Evolutionary conservation across 768 basidiomycete species (phyloP).

Genomic region (Tremella mesenterica): DNA sequence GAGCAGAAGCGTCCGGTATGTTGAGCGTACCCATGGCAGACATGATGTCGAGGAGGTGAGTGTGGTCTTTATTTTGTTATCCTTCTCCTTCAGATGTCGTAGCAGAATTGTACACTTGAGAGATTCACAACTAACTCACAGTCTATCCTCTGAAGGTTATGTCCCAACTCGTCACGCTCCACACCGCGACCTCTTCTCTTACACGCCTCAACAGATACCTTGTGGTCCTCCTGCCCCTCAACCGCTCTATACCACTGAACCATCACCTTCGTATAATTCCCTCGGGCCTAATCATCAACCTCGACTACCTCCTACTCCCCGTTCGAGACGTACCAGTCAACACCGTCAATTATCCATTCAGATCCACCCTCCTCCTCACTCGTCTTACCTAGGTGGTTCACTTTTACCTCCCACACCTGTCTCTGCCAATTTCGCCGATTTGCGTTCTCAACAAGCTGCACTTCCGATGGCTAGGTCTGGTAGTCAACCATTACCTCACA

Average conservation of each 20-base stretch:
- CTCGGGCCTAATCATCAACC: constrained; percentile 8
- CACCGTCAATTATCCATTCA: neutral
- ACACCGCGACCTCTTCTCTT: constrained; percentile 29
- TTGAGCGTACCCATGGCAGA: constrained; percentile 30
- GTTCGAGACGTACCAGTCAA: neutral
- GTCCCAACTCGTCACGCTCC: constrained; percentile 25
- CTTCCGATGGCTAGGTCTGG: constrained; percentile 28
- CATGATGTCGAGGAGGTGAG: constrained; percentile 36
- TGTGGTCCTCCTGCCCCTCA: constrained; percentile 21
- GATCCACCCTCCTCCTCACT: constrained; percentile 20
- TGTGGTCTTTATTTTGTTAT: neutral
- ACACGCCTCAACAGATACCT: constrained; percentile 26
- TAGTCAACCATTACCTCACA: constrained; percentile 28
- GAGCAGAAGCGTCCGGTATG: constrained; percentile 22
- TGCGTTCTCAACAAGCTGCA: constrained; percentile 2
- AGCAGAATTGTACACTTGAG: neutral
- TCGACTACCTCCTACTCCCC: constrained; percentile 12
- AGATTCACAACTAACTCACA: constrained; percentile 4
- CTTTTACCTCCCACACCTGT: constrained; percentile 13
- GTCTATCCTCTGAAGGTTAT: constrained; percentile 26
- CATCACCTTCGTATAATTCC: constrained; percentile 14
- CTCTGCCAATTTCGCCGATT: constrained; percentile 19
- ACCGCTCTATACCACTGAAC: constrained; percentile 27
- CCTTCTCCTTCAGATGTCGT: too few species aligned
- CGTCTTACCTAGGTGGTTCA: constrained; percentile 14